Evolutionary conservation across 306 rosid species (phyloP), one percentile per base, ranked within the genome.

Genomic region (Dalbergia cochinchinensis): DNA sequence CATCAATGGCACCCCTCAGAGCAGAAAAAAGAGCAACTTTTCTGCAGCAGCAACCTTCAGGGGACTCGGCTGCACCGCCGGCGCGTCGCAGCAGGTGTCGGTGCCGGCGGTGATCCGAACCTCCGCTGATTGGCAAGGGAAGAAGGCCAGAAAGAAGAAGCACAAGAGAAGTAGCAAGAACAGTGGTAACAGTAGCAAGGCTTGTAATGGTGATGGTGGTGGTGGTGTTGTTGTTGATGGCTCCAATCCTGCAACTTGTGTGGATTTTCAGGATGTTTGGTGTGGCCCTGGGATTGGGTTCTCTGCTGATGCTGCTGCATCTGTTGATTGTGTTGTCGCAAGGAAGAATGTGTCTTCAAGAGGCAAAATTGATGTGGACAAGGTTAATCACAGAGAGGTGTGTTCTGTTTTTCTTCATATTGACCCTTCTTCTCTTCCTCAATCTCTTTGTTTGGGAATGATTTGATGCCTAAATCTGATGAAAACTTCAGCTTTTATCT

Each of bases 281-380:
- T 93, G 99, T 82, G 98, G 97, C 15, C 99, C 97, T 9, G 97
- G 99, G 71, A 90, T 95, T 82, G 97, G 97, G 67, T 91, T 92
- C 81, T 88, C 94, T 7, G 75, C 90, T 1, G 94, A 89, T 82
- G 85, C 91, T 54, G 90, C 98, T 80, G 90, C 94, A 14, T 92
- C 97, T 41, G 90, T 90, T 60, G 98, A 95, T 84, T 91, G 96
- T 63, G 94, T 90, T 18, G 96, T 88, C 61, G 82, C 96, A 0
- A 85, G 94, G 71, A 85, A 88, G 79, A 88, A 91, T 89, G 89
- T 57, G 1, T 71, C 92, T 64, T 77, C 88, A 9, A 89, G 96
- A 67, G 89, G 93, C 11, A 96, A 83, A 87, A 86, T 93, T 85
- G 97, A 91, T 85, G 83, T 78, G 53, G 94, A 89, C 15, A 92